Evolutionary conservation across 805 yeast species (phyloP), one percentile per base, ranked within the genome.

Genomic region (Metschnikowia kunwiensis): DNA sequence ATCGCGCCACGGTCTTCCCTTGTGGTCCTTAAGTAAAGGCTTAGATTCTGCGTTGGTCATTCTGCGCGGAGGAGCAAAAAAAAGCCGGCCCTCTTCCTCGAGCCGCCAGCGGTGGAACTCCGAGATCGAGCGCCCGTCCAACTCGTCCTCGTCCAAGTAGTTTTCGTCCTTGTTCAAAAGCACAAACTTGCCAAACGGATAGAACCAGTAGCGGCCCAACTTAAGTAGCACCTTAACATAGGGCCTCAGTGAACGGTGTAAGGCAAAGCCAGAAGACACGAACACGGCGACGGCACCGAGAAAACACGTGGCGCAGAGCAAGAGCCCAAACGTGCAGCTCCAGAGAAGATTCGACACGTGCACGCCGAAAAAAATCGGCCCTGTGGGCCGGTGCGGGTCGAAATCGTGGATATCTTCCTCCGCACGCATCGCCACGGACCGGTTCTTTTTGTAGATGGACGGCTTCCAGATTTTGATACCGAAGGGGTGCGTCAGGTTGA

Each of bases 401-500:
- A 80, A 76, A 30, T 87, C 89, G 60, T 91, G 97, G 48, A 93
- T 86, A 68, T 93, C 98, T 44, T 84, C 84, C 42, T 86, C 95
- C 2, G 97, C 97, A 40, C 86, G 81, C 26, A 80, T 72, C 49
- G 93, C 93, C 21, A 93, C 97, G 4, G 96, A 86, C 53, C 98
- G 79, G 41, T 76, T 75, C 60, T 93, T 93, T 58, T 93, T 93
- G 63, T 93, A 93, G 38, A 93, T 68, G 2, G 97, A 96, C 1
- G 98, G 98, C 55, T 93, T 93, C 98, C 98, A 93, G 51, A 93
- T 86, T 59, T 96, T 82, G 30, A 93, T 91, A 72, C 98, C 98
- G 54, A 93, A 93, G 0, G 98, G 98, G 67, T 93, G 98, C 4
- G 97, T 88, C 34, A 85, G 80, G 56, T 93, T 93, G 56, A 93